phyloP scores from a whole-genome alignment of 257 asterid genomes.

The Ehretia macrophylla region DNA sequence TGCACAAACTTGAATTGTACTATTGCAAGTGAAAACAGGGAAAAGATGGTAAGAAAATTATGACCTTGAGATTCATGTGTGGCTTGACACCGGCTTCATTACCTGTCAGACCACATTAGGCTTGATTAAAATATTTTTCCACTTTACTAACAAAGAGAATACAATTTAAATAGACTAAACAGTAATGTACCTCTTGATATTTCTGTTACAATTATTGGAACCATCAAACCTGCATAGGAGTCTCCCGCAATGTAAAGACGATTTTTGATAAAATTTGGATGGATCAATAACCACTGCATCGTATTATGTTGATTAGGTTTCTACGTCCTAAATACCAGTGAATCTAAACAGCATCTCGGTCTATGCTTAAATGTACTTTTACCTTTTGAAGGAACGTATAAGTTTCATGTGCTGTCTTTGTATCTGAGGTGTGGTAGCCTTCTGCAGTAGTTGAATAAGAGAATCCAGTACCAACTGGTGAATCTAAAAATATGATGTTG shows the following conservation, averaged over 20 bases:
- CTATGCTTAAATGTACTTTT: not conserved
- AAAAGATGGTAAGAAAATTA: not conserved
- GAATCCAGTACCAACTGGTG: conserved; percentile 27
- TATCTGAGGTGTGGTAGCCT: conserved; percentile 12
- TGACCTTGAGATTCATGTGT: conserved; percentile 32
- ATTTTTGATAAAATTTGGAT: conserved; percentile 25
- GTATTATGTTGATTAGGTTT: not conserved
- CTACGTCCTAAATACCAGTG: not conserved
- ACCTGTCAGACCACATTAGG: conserved; percentile 16
- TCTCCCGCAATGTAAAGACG: conserved; percentile 35
- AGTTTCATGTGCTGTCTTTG: conserved; percentile 8
- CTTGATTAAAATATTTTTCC: not conserved
- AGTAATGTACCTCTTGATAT: conserved; percentile 26
- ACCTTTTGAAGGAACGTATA: conserved; percentile 27
- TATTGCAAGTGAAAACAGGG: not conserved
- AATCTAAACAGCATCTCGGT: not conserved
- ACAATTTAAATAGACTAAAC: not conserved
- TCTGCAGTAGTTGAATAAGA: conserved; percentile 23
- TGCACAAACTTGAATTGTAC: not conserved
- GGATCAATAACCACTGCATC: conserved; percentile 35
- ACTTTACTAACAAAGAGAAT: not conserved
- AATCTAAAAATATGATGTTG: conserved; percentile 26
- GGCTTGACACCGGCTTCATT: conserved; percentile 34
- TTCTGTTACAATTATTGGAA: conserved; percentile 26
- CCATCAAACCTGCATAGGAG: conserved; percentile 32